phyloP scores from a whole-genome alignment of 2,329 filamentous ascomycete genomes.

The Xylariaceae sp. region DNA sequence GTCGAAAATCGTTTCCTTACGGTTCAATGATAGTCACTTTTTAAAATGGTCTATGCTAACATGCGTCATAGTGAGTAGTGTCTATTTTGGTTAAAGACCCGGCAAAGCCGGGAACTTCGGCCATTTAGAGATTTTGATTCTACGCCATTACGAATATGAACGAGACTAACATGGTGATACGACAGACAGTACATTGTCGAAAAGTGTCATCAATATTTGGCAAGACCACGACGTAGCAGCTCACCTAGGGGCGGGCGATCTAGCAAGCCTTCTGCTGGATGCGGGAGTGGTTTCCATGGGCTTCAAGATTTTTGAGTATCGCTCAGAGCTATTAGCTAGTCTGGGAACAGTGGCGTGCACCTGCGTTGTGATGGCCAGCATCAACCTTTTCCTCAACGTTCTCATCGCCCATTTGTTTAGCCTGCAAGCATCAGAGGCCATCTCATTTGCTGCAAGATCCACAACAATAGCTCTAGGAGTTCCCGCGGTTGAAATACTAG shows the following conservation, averaged over 20 bases:
- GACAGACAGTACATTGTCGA: conserved; percentile 22
- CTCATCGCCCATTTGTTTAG: conserved; percentile 26
- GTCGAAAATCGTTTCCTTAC: no score
- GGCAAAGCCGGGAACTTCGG: no score
- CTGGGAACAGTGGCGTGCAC: conserved; percentile 27
- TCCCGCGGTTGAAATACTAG: conserved; percentile 28
- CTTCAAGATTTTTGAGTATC: conserved; percentile 36
- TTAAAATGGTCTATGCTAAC: no score
- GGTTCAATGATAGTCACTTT: no score
- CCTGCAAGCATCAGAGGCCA: conserved; percentile 25
- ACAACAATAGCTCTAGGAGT: conserved; percentile 32
- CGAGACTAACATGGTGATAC: no score
- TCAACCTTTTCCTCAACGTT: conserved; percentile 30
- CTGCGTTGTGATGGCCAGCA: conserved; percentile 22
- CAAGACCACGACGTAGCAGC: conserved; percentile 9
- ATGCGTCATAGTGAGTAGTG: no score
- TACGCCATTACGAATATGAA: no score
- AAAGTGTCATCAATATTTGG: conserved; percentile 22
- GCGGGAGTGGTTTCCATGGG: conserved; percentile 33
- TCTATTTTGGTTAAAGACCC: no score
- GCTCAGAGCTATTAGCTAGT: conserved; percentile 29
- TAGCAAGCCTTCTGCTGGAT: conserved; percentile 29
- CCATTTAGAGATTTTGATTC: no score
- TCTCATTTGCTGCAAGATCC: conserved; percentile 32
- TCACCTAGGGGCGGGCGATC: conserved; percentile 31